phyloP scores from a whole-genome alignment of 805 yeast genomes.

The Nematodospora valgi region DNA sequence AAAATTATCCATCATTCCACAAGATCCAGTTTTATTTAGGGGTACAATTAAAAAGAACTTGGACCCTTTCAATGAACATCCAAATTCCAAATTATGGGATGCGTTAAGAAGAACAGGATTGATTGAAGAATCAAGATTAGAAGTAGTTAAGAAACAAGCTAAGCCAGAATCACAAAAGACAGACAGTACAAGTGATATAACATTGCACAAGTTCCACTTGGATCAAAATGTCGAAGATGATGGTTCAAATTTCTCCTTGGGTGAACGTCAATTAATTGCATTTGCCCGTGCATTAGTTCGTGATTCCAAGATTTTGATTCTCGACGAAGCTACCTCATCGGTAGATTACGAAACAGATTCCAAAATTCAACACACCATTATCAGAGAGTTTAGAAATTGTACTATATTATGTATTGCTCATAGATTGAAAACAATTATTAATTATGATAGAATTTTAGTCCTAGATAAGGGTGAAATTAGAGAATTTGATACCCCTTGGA shows the following conservation, averaged over 20 bases:
- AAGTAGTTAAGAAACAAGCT: slow-evolving; percentile 26
- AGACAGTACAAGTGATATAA: neutral
- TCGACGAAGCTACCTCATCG: slow-evolving; percentile 81
- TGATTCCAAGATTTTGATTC: slow-evolving; percentile 68
- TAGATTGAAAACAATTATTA: slow-evolving; percentile 69
- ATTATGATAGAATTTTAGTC: slow-evolving; percentile 75
- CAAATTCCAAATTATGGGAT: slow-evolving; percentile 56
- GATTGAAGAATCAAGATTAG: slow-evolving; percentile 34
- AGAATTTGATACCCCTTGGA: slow-evolving; percentile 75
- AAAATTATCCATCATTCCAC: slow-evolving; percentile 65
- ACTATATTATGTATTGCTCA: slow-evolving; percentile 89
- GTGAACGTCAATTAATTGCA: slow-evolving; percentile 76
- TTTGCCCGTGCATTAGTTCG: slow-evolving; percentile 81
- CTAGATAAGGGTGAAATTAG: slow-evolving; percentile 75
- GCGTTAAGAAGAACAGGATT: slow-evolving; percentile 57
- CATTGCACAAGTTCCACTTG: slow-evolving; percentile 40
- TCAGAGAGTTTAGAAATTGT: slow-evolving; percentile 64
- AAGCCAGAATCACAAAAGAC: slow-evolving; percentile 10
- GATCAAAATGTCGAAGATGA: slow-evolving; percentile 56
- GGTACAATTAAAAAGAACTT: slow-evolving; percentile 58
- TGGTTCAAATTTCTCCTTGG: slow-evolving; percentile 70
- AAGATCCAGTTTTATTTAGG: slow-evolving; percentile 64
- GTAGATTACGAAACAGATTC: slow-evolving; percentile 88
- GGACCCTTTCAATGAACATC: slow-evolving; percentile 55
- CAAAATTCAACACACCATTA: slow-evolving; percentile 69